A percentile compares a stretch with the other conserved stretches of the same genome.
Evolutionary conservation across 495 filamentous ascomycete genomes (phyloP).

Genomic region (Podospora australis): DNA sequence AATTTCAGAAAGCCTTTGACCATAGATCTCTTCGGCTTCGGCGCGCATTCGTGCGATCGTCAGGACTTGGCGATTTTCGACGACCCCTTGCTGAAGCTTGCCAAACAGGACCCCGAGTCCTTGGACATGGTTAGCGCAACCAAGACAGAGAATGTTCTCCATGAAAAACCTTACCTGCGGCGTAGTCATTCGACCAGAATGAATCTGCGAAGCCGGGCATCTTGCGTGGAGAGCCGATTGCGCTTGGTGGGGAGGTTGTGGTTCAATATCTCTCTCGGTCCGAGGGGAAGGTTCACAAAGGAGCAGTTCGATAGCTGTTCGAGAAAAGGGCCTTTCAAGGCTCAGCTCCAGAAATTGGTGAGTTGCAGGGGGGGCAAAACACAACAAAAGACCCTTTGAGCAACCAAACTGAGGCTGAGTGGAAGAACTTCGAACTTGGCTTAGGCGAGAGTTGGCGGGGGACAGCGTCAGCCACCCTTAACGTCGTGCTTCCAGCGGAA

Average conservation of each 20-base stretch:
- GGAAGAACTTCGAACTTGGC: too few species aligned
- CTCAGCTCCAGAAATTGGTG: background rate
- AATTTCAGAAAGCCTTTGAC: constrained; percentile 73
- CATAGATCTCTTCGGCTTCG: constrained; percentile 89
- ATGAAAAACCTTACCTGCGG: constrained; percentile 55
- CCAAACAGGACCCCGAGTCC: constrained; percentile 91
- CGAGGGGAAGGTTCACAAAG: background rate
- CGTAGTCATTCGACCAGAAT: constrained; percentile 94
- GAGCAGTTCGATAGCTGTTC: background rate
- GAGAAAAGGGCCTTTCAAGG: background rate
- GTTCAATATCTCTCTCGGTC: background rate
- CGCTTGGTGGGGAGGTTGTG: constrained; percentile 1
- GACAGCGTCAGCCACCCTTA: too few species aligned
- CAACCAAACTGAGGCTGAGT: constrained; percentile 1
- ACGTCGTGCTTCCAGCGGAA: too few species aligned
- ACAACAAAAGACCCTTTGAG: too few species aligned
- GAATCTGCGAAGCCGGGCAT: constrained; percentile 91
- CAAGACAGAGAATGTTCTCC: too few species aligned
- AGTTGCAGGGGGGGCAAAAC: constrained; percentile 11
- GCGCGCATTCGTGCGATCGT: constrained; percentile 90
- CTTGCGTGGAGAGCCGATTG: constrained; percentile 17
- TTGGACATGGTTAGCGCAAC: constrained; percentile 28
- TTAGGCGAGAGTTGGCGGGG: too few species aligned
- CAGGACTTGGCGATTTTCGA: constrained; percentile 91
- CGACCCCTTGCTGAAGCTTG: constrained; percentile 92